Percentiles rank a stretch among this genome's conserved stretches.
Evolutionary conservation across 768 basidiomycete species (phyloP).

Genomic region (Lentinula edodes): DNA sequence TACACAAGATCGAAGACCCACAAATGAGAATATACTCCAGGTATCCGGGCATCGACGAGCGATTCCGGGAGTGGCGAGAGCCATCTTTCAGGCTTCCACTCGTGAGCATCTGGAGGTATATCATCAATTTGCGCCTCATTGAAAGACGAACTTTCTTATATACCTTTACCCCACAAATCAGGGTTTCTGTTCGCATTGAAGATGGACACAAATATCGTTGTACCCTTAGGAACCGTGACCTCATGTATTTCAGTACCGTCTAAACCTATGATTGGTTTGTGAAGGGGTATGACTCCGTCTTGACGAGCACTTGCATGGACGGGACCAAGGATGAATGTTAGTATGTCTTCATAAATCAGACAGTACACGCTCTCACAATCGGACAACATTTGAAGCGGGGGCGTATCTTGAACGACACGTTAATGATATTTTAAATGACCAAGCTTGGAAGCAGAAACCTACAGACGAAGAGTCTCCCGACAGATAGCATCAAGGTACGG

Average conservation of each 20-base stretch:
- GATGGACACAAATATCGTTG: conserved; percentile 21
- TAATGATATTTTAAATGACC: conserved; percentile 9
- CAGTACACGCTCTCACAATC: conserved; percentile 16
- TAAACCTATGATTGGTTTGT: conserved; percentile 21
- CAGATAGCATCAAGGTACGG: conserved; percentile 36
- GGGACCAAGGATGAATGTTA: conserved; percentile 13
- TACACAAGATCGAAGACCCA: conserved; percentile 12
- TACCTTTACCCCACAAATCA: conserved; percentile 30
- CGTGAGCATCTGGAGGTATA: conserved; percentile 23
- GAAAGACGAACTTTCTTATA: background rate
- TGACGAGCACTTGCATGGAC: conserved; percentile 18
- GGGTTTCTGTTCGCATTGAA: conserved; percentile 26
- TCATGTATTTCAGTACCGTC: conserved; percentile 21
- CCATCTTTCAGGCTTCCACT: conserved; percentile 46
- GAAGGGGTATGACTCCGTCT: conserved; percentile 30
- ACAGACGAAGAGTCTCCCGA: conserved; percentile 34
- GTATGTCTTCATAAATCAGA: background rate
- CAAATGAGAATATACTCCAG: conserved; percentile 30
- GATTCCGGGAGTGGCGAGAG: conserved; percentile 25
- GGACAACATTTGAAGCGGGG: conserved; percentile 15
- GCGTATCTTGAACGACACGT: conserved; percentile 13
- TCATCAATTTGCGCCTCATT: background rate
- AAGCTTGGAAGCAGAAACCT: conserved; percentile 1
- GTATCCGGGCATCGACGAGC: conserved; percentile 24
- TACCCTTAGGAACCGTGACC: conserved; percentile 21